Conservation (phyloP, 2,329 filamentous ascomycete genomes). For the Rhytidhysteron rufulum region DNA sequence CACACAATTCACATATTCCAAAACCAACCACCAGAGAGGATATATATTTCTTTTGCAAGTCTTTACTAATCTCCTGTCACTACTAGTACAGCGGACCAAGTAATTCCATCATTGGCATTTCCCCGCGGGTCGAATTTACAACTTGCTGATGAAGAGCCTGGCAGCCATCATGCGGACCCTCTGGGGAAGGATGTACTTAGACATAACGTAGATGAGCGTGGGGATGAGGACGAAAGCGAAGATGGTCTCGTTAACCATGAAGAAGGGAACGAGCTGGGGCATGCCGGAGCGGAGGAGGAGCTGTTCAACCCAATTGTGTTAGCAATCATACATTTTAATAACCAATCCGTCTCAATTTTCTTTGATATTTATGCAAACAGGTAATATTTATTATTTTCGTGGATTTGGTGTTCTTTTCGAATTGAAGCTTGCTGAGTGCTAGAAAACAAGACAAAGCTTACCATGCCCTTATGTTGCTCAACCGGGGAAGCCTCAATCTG, state of each 20-base stretch:
- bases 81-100: too few relatives aligned
- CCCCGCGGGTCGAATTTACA: too few relatives aligned
- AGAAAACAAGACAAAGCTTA: slow-evolving; percentile 13
- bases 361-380: slow-evolving; percentile 1
- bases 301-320: slow-evolving; percentile 24
- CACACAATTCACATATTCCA: too few relatives aligned
- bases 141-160: slow-evolving; percentile 44
- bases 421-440: too few relatives aligned
- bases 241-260: slow-evolving; percentile 44
- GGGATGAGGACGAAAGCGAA: slow-evolving; percentile 40
- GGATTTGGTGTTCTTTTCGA: not conserved
- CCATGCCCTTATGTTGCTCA: slow-evolving; percentile 26
- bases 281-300: slow-evolving; percentile 40
- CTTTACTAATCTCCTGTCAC: too few relatives aligned
- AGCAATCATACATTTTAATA: not conserved
- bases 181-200: slow-evolving; percentile 43
- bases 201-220: slow-evolving; percentile 42
- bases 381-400: too few relatives aligned
- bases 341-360: too few relatives aligned
- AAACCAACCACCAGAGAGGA: too few relatives aligned
- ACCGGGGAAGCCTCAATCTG: slow-evolving; percentile 25
- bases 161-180: slow-evolving; percentile 38
- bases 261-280: slow-evolving; percentile 44
- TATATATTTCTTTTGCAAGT: too few relatives aligned
- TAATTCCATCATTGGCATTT: too few relatives aligned